Percentiles rank a stretch among this genome's conserved stretches.
phyloP scores from a whole-genome alignment of 148 eudicot species.

The Chenopodium formosanum region DNA sequence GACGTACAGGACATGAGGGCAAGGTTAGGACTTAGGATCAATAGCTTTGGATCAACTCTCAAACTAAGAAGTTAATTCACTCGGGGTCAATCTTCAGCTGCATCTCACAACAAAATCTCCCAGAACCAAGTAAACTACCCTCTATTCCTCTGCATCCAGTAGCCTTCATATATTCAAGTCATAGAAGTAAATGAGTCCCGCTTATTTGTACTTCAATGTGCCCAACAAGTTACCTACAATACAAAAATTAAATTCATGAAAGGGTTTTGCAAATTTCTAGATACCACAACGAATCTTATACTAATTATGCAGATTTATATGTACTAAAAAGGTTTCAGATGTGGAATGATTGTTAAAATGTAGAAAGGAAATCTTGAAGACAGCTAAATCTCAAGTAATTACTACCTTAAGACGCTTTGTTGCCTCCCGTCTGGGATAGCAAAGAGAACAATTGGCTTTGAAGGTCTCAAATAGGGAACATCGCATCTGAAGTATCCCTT shows the following conservation, averaged over 20 bases:
- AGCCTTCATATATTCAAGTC: background rate
- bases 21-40: background rate
- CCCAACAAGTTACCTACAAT: slow-evolving; percentile 17
- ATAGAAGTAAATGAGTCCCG: background rate
- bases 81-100: background rate
- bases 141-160: background rate
- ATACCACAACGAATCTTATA: background rate
- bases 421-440: slow-evolving; percentile 94
- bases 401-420: slow-evolving; percentile 41
- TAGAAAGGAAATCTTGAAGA: background rate
- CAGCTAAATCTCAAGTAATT: background rate
- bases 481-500: slow-evolving; percentile 96
- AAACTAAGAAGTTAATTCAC: background rate
- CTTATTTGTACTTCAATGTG: background rate
- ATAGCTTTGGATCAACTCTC: background rate
- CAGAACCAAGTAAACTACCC: background rate
- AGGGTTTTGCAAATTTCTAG: background rate
- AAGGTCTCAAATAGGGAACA: slow-evolving; percentile 62
- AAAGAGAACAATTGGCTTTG: slow-evolving; percentile 78
- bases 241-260: background rate
- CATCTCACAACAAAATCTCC: background rate
- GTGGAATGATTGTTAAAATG: background rate
- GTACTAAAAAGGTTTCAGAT: background rate
- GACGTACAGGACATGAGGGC: background rate
- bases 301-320: background rate